Base-by-base conservation (phyloP, 257 asterid species). In the Phtheirospermum japonicum region DNA sequence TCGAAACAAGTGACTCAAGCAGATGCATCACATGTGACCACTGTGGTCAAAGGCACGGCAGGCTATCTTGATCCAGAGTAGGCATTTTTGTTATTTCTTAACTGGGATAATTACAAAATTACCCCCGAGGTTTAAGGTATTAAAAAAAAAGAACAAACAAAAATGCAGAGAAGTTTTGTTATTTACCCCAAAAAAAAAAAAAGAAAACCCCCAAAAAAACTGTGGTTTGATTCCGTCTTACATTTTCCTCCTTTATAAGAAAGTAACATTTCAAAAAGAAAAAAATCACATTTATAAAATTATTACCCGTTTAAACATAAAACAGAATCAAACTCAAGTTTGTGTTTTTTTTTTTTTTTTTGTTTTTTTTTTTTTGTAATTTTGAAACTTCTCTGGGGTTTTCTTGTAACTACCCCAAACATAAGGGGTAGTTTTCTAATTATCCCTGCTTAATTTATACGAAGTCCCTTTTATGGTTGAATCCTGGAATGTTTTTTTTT, bases 21-120 rank as follows among this genome's bases (percentile, higher is more conserved):
- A 28, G 98, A 86, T 74, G 95, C 85, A 66, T 84, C 94, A 45
- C 95, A 85, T 71, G 80, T 91, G 18, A 91, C 96, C 46, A 91
- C 98, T 26, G 74, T 80, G 17, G 95, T 88, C 64, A 88, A 88
- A 73, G 96, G 96, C 82, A 88, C 95, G 23, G 96, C 96, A 32
- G 98, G 98, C 71, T 91, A 91, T 72, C 88, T 91, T 54, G 98
- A 91, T 82, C 98, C 98, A 6, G 98, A 91, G 98, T 91, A 78
- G 61, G 79, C 54, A 9, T 64, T 46, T 16, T 46, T 16, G n/a
- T 45, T 43, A 43, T 43, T 43, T 43, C 50, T 6, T n/a, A 23
- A 23, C 28, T 23, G 28, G 1, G 28, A 23, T 43, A 46, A n/a
- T 43, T 40, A 40, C 48, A 40, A 40, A 40, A 40, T 4, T 10